phyloP scores from a whole-genome alignment of 768 basidiomycete species.

The Russula vinacea region DNA sequence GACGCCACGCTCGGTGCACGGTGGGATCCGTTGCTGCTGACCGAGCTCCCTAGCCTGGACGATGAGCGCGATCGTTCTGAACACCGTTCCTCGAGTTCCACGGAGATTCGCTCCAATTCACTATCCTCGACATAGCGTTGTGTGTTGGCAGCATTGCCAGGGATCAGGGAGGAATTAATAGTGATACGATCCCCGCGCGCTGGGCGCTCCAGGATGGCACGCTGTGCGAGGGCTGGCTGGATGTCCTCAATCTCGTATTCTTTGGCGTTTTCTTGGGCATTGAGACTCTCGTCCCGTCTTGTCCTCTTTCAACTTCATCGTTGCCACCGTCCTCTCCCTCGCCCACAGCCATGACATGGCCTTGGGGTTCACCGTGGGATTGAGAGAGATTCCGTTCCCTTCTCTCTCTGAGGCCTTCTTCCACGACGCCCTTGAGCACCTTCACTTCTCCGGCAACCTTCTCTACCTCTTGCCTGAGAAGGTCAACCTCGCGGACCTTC shows the following conservation, averaged over 20 bases:
- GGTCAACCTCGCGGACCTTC: slow-evolving; percentile 64
- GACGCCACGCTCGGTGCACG: slow-evolving; percentile 28
- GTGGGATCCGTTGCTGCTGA: slow-evolving; percentile 21
- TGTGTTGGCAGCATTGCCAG: slow-evolving; percentile 27
- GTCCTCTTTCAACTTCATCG: slow-evolving; percentile 30
- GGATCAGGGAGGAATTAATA: slow-evolving; percentile 41
- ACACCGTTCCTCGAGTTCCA: slow-evolving; percentile 64
- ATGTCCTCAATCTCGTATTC: slow-evolving; percentile 22
- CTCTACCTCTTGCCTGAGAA: slow-evolving; percentile 73
- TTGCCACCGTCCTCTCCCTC: background rate
- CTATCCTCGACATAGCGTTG: slow-evolving; percentile 52
- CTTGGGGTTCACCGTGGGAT: background rate
- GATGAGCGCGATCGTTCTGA: slow-evolving; percentile 43
- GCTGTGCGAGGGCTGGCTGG: slow-evolving; percentile 22
- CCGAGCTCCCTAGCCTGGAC: slow-evolving; percentile 24
- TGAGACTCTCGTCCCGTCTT: slow-evolving; percentile 28
- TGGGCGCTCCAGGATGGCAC: slow-evolving; percentile 41
- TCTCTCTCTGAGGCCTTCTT: slow-evolving; percentile 79
- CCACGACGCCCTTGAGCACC: slow-evolving; percentile 80
- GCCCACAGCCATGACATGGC: background rate
- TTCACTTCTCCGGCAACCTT: slow-evolving; percentile 81
- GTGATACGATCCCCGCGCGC: slow-evolving; percentile 56
- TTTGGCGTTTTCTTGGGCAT: slow-evolving; percentile 32
- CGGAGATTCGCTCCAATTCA: slow-evolving; percentile 60
- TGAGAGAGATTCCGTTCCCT: slow-evolving; percentile 45